Evolutionary conservation across 2,329 filamentous ascomycete species (phyloP), one percentile per base, ranked within the genome.

Genomic region (Colletotrichum tofieldiae): DNA sequence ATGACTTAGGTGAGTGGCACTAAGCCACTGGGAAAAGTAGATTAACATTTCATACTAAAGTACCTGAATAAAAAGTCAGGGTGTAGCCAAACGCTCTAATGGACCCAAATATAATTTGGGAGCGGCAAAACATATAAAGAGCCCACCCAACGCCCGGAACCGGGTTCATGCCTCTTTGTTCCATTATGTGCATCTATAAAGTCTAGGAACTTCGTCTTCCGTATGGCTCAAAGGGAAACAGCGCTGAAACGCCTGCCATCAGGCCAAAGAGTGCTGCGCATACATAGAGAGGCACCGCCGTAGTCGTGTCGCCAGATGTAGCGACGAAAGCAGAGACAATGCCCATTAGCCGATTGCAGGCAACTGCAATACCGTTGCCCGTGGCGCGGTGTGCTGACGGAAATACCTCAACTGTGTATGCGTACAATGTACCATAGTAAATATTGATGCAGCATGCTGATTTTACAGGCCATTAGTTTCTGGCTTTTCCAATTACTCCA

Each of bases 341-440:
- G 1, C 93, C 93, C 92, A 94, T 94, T 75, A 94, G 79, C 2
- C 93, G 86, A 76, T 94, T 94, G 73, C 89, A 90, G 0, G 89
- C 91, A 41, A 94, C 92, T 0, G 91, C 89, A 54, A 94, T 87
- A 1, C 92, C 93, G 77, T 94, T 94, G 14, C 93, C 93, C 0
- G 93, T 95, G 0, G 92, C 92, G 3, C 93, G 86, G 77, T 95
- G 92, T 0, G 92, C 92, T 55, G 87, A 91, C 0, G 92, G 92
- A 1, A 93, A 82, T 0, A 90, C 88, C 78, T 91, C 87, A 32
- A 89, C 87, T 71, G 92, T 82, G 84, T 94, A 86, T 80, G 93
- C 80, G 84, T 93, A 87, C 79, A 93, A 74, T 78, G 89, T 92
- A 37, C 91, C 90, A 76, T 94, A 94, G 80, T 94, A 93, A 72